Conservation (phyloP, 257 asterid genomes). For the Ajuga chamaepitys region DNA sequence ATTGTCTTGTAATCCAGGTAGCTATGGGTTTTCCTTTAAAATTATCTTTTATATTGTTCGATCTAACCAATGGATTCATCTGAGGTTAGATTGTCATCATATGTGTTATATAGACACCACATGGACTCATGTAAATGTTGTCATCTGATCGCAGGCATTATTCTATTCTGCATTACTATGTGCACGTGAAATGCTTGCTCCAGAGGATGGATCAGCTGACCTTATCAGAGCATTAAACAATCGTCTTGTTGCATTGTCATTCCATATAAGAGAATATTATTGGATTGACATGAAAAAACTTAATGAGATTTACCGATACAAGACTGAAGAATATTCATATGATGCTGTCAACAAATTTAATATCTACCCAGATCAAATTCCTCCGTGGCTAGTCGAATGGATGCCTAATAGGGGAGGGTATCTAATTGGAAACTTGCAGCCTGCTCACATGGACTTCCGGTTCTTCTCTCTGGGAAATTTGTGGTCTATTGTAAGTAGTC, state of each 20-base stretch:
- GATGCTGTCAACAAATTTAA: slow-evolving; percentile 75
- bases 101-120: not conserved
- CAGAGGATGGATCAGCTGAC: slow-evolving; percentile 62
- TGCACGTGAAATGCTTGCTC: slow-evolving; percentile 74
- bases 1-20: too few relatives aligned
- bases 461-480: slow-evolving; percentile 69
- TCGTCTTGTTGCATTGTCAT: slow-evolving; percentile 68
- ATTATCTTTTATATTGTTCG: not conserved
- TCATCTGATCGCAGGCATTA: slow-evolving; percentile 43
- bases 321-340: slow-evolving; percentile 72
- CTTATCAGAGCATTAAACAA: slow-evolving; percentile 59
- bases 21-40: not conserved
- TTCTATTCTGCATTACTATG: slow-evolving; percentile 64
- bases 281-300: slow-evolving; percentile 67
- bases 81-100: not conserved
- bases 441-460: slow-evolving; percentile 82
- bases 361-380: slow-evolving; percentile 71
- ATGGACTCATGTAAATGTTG: not conserved
- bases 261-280: slow-evolving; percentile 69
- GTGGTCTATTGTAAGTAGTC: slow-evolving; percentile 61
- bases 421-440: slow-evolving; percentile 66
- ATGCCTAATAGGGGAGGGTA: slow-evolving; percentile 72
- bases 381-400: slow-evolving; percentile 76
- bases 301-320: slow-evolving; percentile 69
- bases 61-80: not conserved